A percentile compares a stretch with the other conserved stretches of the same genome.
These are phyloP conservation scores for Phylloboletellus chloephorus DNA, from an alignment of 1,284 basidiomycete species.

Conservation along the genomic window DNA sequence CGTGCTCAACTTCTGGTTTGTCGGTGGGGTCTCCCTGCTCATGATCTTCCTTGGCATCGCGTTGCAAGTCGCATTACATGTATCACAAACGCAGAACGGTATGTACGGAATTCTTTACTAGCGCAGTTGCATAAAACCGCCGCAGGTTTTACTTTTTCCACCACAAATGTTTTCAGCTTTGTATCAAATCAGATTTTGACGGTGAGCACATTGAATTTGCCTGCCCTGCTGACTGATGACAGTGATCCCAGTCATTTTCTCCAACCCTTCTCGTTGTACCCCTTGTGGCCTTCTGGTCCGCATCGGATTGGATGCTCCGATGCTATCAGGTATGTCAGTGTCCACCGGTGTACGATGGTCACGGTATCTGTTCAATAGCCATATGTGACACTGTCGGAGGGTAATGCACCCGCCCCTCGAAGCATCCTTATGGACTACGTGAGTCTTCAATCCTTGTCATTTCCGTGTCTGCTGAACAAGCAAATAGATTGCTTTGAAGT, in stretches of 20 bases:
- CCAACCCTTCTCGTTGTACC: constrained; percentile 44
- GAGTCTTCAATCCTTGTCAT: constrained; percentile 18
- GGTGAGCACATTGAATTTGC: constrained; percentile 33
- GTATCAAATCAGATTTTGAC: constrained; percentile 52
- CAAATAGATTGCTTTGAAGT: constrained; percentile 44
- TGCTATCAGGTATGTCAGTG: constrained; percentile 42
- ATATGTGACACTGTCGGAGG: constrained; percentile 49
- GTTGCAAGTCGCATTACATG: constrained; percentile 40
- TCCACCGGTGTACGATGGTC: constrained; percentile 18
- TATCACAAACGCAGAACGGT: constrained; percentile 45
- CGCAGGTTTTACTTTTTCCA: constrained; percentile 49
- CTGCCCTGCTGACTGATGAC: constrained; percentile 2
- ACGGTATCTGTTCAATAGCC: constrained; percentile 34
- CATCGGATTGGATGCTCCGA: constrained; percentile 44
- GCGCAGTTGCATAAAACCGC: neutral
- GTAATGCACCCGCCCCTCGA: constrained; percentile 47
- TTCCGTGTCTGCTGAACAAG: constrained; percentile 2
- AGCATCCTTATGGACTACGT: constrained; percentile 62
- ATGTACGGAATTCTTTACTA: constrained; percentile 1
- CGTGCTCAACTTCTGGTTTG: constrained; percentile 39
- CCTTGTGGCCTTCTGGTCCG: constrained; percentile 39
- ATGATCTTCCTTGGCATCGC: constrained; percentile 46
- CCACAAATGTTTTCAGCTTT: constrained; percentile 43
- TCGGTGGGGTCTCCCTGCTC: constrained; percentile 36
- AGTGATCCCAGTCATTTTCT: constrained; percentile 45